These are phyloP conservation scores for Prototheca stagnorum DNA, from an alignment of 163 green algal species.

Conservation along the genomic window DNA sequence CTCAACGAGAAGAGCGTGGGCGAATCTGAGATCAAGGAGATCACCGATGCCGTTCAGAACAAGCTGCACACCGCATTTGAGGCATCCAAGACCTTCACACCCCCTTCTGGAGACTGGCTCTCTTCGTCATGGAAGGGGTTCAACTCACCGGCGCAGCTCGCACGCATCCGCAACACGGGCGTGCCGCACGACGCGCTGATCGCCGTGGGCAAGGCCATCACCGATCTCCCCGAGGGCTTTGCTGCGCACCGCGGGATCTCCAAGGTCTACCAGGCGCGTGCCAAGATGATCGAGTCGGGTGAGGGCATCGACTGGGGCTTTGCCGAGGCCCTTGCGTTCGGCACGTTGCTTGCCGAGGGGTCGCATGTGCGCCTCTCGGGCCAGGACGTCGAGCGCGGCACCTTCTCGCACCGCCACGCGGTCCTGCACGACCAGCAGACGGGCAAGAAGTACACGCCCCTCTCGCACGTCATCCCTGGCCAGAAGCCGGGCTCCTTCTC, in stretches of 20 bases:
- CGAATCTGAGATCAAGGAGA: conserved; percentile 39
- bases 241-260: conserved; percentile 72
- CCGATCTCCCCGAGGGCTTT: conserved; percentile 65
- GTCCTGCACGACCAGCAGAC: conserved; percentile 81
- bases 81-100: conserved; percentile 62
- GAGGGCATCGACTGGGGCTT: conserved; percentile 83
- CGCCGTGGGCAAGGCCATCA: conserved; percentile 64
- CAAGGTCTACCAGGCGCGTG: conserved; percentile 76
- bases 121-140: conserved; percentile 83
- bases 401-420: conserved; percentile 88
- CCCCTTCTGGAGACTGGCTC: conserved; percentile 75
- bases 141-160: conserved; percentile 72
- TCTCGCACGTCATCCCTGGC: conserved; percentile 66
- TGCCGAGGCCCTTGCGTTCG: conserved; percentile 91
- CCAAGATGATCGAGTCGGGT: conserved; percentile 51
- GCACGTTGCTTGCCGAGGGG: conserved; percentile 85
- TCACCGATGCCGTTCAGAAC: conserved; percentile 40
- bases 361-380: conserved; percentile 96
- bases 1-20: conserved; percentile 55
- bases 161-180: conserved; percentile 85
- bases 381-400: conserved; percentile 95
- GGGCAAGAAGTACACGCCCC: conserved; percentile 58
- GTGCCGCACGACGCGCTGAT: conserved; percentile 35
- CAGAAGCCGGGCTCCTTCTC: conserved; percentile 67
- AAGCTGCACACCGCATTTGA: conserved; percentile 72